A percentile compares a stretch with the other conserved stretches of the same genome.
Evolutionary conservation across 2,329 filamentous ascomycete genomes (phyloP).

Genomic region (Fusarium mexicanum): DNA sequence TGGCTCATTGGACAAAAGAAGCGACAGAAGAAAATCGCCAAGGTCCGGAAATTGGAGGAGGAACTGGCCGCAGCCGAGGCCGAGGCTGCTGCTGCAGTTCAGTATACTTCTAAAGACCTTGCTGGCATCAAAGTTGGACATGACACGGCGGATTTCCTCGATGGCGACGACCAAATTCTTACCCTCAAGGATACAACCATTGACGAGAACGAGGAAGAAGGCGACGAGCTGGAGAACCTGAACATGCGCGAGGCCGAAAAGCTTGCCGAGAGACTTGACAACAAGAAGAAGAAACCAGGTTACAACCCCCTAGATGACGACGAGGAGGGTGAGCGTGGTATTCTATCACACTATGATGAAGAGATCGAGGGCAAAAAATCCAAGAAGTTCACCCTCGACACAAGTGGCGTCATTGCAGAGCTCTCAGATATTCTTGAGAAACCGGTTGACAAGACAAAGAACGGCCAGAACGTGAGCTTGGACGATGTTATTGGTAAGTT

Average conservation of each 20-base stretch:
- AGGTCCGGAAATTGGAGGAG: conserved; percentile 75
- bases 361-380: conserved; percentile 91
- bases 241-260: conserved; percentile 77
- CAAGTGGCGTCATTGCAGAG: conserved; percentile 74
- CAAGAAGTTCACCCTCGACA: conserved; percentile 88
- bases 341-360: conserved; percentile 94
- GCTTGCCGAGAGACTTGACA: conserved; percentile 77
- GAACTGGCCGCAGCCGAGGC: conserved; percentile 82
- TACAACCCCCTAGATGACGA: conserved; percentile 87
- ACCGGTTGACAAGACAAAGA: conserved; percentile 65
- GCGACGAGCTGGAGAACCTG: conserved; percentile 87
- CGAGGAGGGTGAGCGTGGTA: conserved; percentile 69
- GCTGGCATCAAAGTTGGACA: conserved; percentile 93
- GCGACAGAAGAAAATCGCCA: conserved; percentile 88
- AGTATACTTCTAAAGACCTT: conserved; percentile 87
- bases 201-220: conserved; percentile 83
- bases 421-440: conserved; percentile 65
- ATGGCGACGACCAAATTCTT: conserved; percentile 86
- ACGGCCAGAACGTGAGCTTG: conserved; percentile 77
- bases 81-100: conserved; percentile 66
- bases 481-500: conserved; percentile 75
- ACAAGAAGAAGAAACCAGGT: conserved; percentile 89
- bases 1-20: conserved; percentile 95
- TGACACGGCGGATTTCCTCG: conserved; percentile 82
- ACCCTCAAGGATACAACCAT: conserved; percentile 95